Base-by-base conservation (phyloP, 139 green algal genomes). In the Edaphochlamys debaryana region DNA sequence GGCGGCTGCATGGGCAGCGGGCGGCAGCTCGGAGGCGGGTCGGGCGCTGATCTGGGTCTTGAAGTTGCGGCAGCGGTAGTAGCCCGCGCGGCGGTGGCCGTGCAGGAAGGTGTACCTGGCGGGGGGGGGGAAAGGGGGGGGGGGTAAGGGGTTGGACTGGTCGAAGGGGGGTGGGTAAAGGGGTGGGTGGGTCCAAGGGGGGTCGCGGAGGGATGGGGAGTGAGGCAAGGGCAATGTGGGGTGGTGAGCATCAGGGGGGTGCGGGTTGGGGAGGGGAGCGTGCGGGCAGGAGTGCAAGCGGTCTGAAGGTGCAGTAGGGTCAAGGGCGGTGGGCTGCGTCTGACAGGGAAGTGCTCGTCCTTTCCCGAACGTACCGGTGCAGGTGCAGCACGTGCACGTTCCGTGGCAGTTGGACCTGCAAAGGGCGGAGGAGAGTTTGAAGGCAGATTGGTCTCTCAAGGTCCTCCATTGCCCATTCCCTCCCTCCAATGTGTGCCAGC, bases 31-130 rank as follows among this genome's bases (percentile, higher is more conserved):
- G 17, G 25, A 40, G 11, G 56, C 41, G 22, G 75, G 75, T 6
- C 60, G 60, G 30, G 64, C 60, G 13, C 45, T 63, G 20, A 87
- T 69, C 71, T 80, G 69, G 32, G 73, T 79, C 42, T 76, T 80
- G 69, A 79, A 86, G 77, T 86, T 86, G 56, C 87, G 82, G 34
- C 81, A 41, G 27, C 87, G 82, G 87, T 80, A 90, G 77, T 90
- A 90, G 42, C 87, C 87, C 32, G 64, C 72, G 32, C 87, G 82
- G 45, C 87, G 76, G 71, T 90, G 87, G 45, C 87, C 87, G 30
- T 90, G 87, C 29, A 75, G 38, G 77, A 84, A 90, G 9, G 69
- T 86, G 69, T 88, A 87, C 78, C 82, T 86, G 69, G 23, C 17
- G 32, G 6, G 29, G 7, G 45, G 11, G 4, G n/a, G 2, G 36